Conservation (phyloP, 2,329 filamentous ascomycete species). For the Ophiosphaerella herpotricha region DNA sequence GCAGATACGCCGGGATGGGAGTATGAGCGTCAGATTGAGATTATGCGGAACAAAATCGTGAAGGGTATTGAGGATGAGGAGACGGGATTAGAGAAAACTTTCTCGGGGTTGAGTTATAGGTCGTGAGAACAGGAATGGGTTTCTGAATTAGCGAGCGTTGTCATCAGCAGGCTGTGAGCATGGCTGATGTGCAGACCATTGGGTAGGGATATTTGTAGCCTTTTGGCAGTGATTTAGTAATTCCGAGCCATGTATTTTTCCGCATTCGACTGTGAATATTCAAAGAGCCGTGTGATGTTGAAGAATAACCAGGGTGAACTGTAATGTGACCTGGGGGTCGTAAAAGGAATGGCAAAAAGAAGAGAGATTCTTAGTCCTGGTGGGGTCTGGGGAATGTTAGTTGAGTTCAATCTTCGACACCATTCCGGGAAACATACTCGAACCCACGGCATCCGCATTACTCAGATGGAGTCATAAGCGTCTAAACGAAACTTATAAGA, state of each 20-base stretch:
- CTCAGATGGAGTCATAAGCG: conserved; percentile 41
- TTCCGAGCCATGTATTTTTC: not conserved
- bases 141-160: too few relatives aligned
- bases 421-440: conserved; percentile 21
- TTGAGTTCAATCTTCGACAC: not conserved
- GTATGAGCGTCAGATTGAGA: conserved; percentile 48
- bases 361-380: conserved; percentile 24
- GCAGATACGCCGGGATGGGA: conserved; percentile 60
- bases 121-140: not conserved
- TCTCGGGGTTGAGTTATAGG: conserved; percentile 5
- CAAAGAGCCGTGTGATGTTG: not conserved
- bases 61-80: conserved; percentile 28
- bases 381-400: conserved; percentile 21
- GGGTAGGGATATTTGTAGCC: too few relatives aligned
- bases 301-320: too few relatives aligned
- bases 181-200: too few relatives aligned
- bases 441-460: conserved; percentile 54
- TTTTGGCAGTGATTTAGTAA: too few relatives aligned
- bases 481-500: conserved; percentile 50
- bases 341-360: conserved; percentile 8
- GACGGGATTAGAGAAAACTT: conserved; percentile 13
- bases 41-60: conserved; percentile 32
- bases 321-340: not conserved
- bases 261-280: too few relatives aligned
- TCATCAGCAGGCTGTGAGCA: too few relatives aligned